These are phyloP conservation scores for Eucalyptus tenuipes DNA, from an alignment of 345 rosid genomes.

Conservation along the genomic window DNA sequence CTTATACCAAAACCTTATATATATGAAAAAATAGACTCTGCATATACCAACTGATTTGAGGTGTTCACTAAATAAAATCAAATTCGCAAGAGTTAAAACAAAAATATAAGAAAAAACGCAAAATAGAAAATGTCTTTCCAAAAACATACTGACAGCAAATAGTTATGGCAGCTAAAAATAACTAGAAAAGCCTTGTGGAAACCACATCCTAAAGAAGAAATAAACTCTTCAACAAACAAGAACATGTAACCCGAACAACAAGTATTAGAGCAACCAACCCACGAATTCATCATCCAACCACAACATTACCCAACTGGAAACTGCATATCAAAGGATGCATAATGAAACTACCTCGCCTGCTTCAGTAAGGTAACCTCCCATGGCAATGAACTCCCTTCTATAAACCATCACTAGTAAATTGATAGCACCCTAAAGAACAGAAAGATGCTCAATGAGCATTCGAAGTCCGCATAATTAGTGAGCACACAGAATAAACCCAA, in stretches of 20 bases:
- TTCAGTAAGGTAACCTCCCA: conserved; percentile 97
- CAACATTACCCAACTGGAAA: not conserved
- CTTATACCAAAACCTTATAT: not conserved
- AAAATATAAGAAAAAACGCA: not conserved
- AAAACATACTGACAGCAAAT: not conserved
- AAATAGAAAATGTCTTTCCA: not conserved
- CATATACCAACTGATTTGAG: not conserved
- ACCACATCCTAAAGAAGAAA: not conserved
- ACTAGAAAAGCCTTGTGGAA: not conserved
- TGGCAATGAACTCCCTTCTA: conserved; percentile 72
- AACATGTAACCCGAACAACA: not conserved
- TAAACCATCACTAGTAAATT: conserved; percentile 84
- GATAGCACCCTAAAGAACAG: conserved; percentile 78
- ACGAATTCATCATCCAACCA: not conserved
- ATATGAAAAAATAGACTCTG: too few relatives aligned
- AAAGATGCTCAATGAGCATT: conserved; percentile 1
- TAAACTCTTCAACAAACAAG: not conserved
- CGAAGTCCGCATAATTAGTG: not conserved
- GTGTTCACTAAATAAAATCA: not conserved
- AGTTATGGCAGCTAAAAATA: not conserved
- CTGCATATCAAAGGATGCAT: not conserved
- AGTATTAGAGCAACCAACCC: not conserved
- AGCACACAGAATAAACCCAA: not conserved
- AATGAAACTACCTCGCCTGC: conserved; percentile 81
- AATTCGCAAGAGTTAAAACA: not conserved